Percentiles rank a stretch among this genome's conserved stretches.
Conservation (phyloP, 2,329 filamentous ascomycete genomes). For the Xylaria sp. region DNA sequence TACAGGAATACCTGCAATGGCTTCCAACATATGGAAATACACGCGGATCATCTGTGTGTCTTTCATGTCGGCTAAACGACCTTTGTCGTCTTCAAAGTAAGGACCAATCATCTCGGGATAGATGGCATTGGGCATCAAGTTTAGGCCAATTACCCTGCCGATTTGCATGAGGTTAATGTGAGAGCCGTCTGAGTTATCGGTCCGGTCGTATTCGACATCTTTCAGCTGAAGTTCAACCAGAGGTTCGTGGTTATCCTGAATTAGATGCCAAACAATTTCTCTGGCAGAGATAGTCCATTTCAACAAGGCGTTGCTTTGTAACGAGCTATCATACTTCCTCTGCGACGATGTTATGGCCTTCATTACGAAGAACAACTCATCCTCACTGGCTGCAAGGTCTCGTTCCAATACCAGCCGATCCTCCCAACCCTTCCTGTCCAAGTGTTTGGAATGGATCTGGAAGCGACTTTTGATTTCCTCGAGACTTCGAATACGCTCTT, state of each 20-base stretch:
- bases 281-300: conserved; percentile 93
- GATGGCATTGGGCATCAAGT: conserved; percentile 85
- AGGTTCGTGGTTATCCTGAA: conserved; percentile 84
- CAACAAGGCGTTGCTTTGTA: conserved; percentile 78
- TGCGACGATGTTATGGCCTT: conserved; percentile 98
- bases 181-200: conserved; percentile 95
- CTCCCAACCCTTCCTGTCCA: conserved; percentile 90
- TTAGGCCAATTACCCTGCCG: conserved; percentile 85
- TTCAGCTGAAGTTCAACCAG: conserved; percentile 92
- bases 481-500: conserved; percentile 90
- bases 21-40: conserved; percentile 98
- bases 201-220: conserved; percentile 90
- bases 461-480: conserved; percentile 97
- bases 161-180: conserved; percentile 93
- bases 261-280: conserved; percentile 96
- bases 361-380: conserved; percentile 99
- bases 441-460: conserved; percentile 84
- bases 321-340: conserved; percentile 76
- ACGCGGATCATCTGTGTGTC: conserved; percentile 87
- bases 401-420: conserved; percentile 88
- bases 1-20: conserved; percentile 95
- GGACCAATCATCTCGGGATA: conserved; percentile 97
- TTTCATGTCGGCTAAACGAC: conserved; percentile 56
- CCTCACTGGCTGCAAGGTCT: conserved; percentile 87
- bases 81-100: conserved; percentile 73